Evolutionary conservation across 2,329 filamentous ascomycete species (phyloP), one percentile per base, ranked within the genome.

Genomic region (Clonostachys chloroleuca): DNA sequence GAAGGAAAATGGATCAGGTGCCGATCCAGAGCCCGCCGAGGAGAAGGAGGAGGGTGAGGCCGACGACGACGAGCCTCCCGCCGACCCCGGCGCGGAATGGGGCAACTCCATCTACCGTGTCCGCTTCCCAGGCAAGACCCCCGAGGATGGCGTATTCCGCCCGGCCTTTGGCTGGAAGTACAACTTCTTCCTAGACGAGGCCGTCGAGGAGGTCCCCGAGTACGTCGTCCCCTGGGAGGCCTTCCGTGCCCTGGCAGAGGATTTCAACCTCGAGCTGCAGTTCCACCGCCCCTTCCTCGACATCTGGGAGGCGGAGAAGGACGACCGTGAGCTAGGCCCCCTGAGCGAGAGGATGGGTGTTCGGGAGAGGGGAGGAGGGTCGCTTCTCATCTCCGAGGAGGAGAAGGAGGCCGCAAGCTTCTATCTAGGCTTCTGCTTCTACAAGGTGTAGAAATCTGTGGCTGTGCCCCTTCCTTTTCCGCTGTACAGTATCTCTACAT

Each of bases 191-290:
- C 83, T 99, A 48, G 86, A 94, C 59, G 94, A 99, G 69, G 94
- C 94, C 0, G 94, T 99, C 17, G 92, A 97, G 64, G 89, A 92
- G 61, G 89, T 96, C 8, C 92, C 94, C 3, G 94, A 99, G 70
- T 99, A 96, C 63, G 92, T 99, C 2, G 94, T 99, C 2, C 94
- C 94, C 0, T 99, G 94, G 92, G 92, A 96, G 64, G 92, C 91
- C 1, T 97, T 99, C 72, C 89, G 94, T 69, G 92, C 90, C 24
- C 74, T 97, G 58, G 94, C 94, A 16, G 92, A 96, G 63, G 92
- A 97, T 62, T 99, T 92, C 75, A 96, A 96, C 58, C 81, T 99
- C 7, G 94, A 99, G 65, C 70, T 97, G 57, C 87, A 96, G 67
- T 99, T 96, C 61, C 88, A 95, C 59, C 92, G 92, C 66, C 81